Percentiles rank a stretch among this genome's conserved stretches.
These are phyloP conservation scores for Rosa multiflora DNA, from an alignment of 306 rosid species.

Conservation along the genomic window DNA sequence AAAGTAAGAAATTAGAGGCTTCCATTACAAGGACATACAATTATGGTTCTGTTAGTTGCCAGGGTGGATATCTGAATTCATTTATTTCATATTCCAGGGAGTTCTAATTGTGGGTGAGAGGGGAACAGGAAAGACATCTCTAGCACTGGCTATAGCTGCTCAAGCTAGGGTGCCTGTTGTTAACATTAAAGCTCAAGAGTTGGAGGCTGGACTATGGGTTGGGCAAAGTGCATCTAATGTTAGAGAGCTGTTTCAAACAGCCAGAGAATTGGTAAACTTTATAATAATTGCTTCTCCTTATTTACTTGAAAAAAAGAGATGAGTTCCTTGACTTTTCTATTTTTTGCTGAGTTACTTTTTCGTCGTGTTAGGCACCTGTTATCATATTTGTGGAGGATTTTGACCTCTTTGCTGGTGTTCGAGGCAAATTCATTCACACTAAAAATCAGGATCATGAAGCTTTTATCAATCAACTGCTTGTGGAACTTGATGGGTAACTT, in stretches of 20 bases:
- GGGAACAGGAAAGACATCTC: slow-evolving; percentile 98
- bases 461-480: slow-evolving; percentile 97
- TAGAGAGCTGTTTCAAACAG: slow-evolving; percentile 95
- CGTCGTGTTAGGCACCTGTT: slow-evolving; percentile 79
- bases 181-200: slow-evolving; percentile 76
- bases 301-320: background rate
- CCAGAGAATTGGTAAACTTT: slow-evolving; percentile 76
- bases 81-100: slow-evolving; percentile 62
- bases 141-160: slow-evolving; percentile 95
- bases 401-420: slow-evolving; percentile 97
- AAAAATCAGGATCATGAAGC: slow-evolving; percentile 95
- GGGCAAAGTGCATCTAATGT: slow-evolving; percentile 98
- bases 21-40: background rate
- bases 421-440: slow-evolving; percentile 84
- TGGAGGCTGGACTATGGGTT: slow-evolving; percentile 99
- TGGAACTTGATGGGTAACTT: slow-evolving; percentile 97
- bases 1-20: background rate
- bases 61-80: slow-evolving; percentile 12
- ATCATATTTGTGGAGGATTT: slow-evolving; percentile 98
- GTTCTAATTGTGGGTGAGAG: slow-evolving; percentile 96
- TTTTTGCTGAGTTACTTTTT: slow-evolving; percentile 30
- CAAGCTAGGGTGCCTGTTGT: slow-evolving; percentile 98
- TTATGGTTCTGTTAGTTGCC: background rate
- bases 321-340: slow-evolving; percentile 14
- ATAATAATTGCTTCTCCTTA: background rate